These are phyloP conservation scores for Chaetoceros tenuissimus DNA, from an alignment of 108 stramenopile genomes.

Conservation along the genomic window DNA sequence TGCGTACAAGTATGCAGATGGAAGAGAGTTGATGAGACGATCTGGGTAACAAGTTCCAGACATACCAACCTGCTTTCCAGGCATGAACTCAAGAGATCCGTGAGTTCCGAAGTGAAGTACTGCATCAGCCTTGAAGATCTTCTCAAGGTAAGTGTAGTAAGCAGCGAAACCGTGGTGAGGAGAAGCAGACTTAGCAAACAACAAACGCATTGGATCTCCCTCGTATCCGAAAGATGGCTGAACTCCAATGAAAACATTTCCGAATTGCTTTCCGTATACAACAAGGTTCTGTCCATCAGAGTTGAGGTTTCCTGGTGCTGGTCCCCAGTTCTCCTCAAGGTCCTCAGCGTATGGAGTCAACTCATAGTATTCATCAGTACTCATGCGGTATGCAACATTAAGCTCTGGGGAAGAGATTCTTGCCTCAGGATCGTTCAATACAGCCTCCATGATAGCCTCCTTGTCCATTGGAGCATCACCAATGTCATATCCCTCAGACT, in stretches of 20 bases:
- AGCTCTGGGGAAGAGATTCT: constrained; percentile 88
- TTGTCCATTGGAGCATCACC: constrained; percentile 77
- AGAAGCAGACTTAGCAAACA: constrained; percentile 94
- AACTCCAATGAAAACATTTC: constrained; percentile 96
- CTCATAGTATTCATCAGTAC: constrained; percentile 91
- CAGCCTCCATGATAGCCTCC: constrained; percentile 79
- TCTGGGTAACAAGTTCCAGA: constrained; percentile 96
- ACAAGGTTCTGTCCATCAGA: constrained; percentile 94
- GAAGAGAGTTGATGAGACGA: constrained; percentile 91
- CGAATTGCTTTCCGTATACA: constrained; percentile 92
- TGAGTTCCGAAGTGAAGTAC: constrained; percentile 97
- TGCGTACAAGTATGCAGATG: constrained; percentile 93
- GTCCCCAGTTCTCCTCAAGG: constrained; percentile 96
- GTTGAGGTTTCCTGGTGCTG: constrained; percentile 94
- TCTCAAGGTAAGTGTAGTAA: constrained; percentile 97
- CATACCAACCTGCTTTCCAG: constrained; percentile 98
- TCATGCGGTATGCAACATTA: constrained; percentile 95
- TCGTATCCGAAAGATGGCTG: constrained; percentile 96
- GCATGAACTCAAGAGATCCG: constrained; percentile 95
- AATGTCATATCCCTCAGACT: constrained; percentile 84
- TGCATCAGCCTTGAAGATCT: constrained; percentile 92
- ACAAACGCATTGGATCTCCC: constrained; percentile 88
- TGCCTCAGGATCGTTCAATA: constrained; percentile 94
- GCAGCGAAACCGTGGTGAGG: constrained; percentile 97
- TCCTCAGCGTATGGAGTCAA: constrained; percentile 89